A percentile compares a stretch with the other conserved stretches of the same genome.
These are phyloP conservation scores for Candida ortonii DNA, from an alignment of 805 yeast species.

Conservation along the genomic window DNA sequence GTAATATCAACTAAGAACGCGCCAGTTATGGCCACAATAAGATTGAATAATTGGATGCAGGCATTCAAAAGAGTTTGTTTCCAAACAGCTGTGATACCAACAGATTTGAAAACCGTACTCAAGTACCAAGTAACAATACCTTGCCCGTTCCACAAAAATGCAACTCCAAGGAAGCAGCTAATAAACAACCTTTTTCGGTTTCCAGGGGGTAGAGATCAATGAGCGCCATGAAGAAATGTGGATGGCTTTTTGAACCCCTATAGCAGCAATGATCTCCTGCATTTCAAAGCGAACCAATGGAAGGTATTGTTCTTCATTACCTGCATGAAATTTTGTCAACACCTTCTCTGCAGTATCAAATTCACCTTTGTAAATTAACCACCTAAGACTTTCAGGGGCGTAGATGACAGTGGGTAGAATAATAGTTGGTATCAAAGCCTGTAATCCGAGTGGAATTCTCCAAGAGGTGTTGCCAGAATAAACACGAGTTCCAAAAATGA, in stretches of 20 bases:
- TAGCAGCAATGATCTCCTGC: conserved; percentile 29
- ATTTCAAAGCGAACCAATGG: conserved; percentile 37
- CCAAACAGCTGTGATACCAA: conserved; percentile 48
- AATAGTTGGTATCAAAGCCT: conserved; percentile 36
- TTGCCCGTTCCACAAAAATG: conserved; percentile 43
- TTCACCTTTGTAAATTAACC: conserved; percentile 31
- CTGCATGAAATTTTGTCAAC: conserved; percentile 36
- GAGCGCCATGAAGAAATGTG: conserved; percentile 33
- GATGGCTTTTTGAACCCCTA: conserved; percentile 33
- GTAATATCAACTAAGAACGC: conserved; percentile 29
- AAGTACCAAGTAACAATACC: conserved; percentile 45
- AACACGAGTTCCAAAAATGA: conserved; percentile 38
- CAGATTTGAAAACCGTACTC: conserved; percentile 45
- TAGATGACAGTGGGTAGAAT: conserved; percentile 29
- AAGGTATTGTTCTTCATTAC: conserved; percentile 28
- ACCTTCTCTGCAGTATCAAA: conserved; percentile 33
- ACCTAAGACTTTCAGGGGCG: conserved; percentile 41
- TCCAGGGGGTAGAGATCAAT: conserved; percentile 35
- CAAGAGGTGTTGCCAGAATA: conserved; percentile 28
- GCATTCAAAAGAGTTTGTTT: conserved; percentile 50
- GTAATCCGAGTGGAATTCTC: conserved; percentile 41
- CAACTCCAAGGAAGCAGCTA: conserved; percentile 27
- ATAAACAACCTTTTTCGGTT: conserved; percentile 39
- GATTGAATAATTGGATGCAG: conserved; percentile 47
- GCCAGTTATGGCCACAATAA: conserved; percentile 32